Percentiles rank a stretch among this genome's conserved stretches.
Evolutionary conservation across 2,329 filamentous ascomycete genomes (phyloP).

Genomic region (Beauveria pseudobassiana): DNA sequence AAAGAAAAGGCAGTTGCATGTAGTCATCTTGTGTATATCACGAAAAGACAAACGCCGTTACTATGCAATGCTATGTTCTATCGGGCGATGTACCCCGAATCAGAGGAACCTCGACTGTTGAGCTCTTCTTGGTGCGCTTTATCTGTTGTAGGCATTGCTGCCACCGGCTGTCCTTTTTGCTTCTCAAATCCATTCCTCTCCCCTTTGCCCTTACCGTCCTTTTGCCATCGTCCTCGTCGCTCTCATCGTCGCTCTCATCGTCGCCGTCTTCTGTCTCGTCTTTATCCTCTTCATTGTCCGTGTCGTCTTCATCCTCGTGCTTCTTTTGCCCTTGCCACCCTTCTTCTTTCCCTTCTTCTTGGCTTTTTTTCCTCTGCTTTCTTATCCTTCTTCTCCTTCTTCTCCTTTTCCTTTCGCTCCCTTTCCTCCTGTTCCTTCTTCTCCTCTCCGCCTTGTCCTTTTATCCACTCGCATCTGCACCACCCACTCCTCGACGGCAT

Average conservation of each 20-base stretch:
- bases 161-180: constrained; percentile 14
- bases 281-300: constrained; percentile 18
- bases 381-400: constrained; percentile 25
- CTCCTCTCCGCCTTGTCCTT: constrained; percentile 36
- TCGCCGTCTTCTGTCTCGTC: constrained; percentile 12
- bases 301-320: constrained; percentile 16
- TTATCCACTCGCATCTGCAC: constrained; percentile 41
- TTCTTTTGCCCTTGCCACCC: constrained; percentile 20
- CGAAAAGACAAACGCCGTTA: background rate
- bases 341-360: constrained; percentile 17
- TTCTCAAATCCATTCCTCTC: constrained; percentile 17
- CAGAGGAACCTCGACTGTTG: background rate
- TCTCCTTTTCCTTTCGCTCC: constrained; percentile 28
- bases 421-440: constrained; percentile 33
- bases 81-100: constrained; percentile 4
- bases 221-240: background rate
- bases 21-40: background rate
- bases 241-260: background rate
- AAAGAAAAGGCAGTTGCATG: background rate
- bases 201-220: constrained; percentile 13
- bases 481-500: constrained; percentile 41
- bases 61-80: background rate
- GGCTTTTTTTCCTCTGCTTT: constrained; percentile 20
- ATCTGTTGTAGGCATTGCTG: constrained; percentile 12
- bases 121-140: background rate